These are phyloP conservation scores for Plectranthus barbatus DNA, from an alignment of 257 asterid species.

Conservation along the genomic window DNA sequence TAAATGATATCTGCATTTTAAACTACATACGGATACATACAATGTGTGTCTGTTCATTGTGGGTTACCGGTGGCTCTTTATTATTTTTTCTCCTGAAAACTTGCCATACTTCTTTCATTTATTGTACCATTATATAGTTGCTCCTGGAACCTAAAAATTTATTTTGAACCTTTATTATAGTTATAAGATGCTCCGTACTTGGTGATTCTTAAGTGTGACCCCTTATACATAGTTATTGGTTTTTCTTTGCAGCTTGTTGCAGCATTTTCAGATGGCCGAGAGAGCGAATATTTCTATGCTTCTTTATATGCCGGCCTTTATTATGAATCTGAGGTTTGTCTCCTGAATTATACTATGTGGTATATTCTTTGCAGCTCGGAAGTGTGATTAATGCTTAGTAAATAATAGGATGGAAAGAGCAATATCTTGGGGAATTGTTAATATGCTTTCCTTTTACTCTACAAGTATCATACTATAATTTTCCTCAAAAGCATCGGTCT, in stretches of 20 bases:
- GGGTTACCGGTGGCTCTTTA: neutral
- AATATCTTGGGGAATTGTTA: neutral
- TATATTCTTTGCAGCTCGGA: neutral
- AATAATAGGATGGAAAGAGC: neutral
- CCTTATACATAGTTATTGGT: neutral
- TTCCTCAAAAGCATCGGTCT: neutral
- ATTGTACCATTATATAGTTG: neutral
- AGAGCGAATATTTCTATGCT: constrained; percentile 66
- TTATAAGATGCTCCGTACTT: too few relatives aligned
- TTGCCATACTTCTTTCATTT: neutral
- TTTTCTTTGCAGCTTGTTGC: constrained; percentile 48
- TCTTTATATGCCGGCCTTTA: constrained; percentile 81
- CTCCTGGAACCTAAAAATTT: neutral
- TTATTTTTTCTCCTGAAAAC: neutral
- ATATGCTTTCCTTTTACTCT: neutral
- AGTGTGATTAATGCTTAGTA: neutral
- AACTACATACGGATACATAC: neutral
- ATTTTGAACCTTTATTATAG: neutral
- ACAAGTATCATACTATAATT: neutral
- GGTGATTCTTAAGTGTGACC: neutral
- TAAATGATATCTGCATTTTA: neutral
- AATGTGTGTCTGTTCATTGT: neutral
- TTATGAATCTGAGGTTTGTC: constrained; percentile 77
- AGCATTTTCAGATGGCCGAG: constrained; percentile 54
- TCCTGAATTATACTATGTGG: constrained; percentile 6